Conservation (phyloP, 768 basidiomycete genomes). For the Tylopilus sp. region DNA sequence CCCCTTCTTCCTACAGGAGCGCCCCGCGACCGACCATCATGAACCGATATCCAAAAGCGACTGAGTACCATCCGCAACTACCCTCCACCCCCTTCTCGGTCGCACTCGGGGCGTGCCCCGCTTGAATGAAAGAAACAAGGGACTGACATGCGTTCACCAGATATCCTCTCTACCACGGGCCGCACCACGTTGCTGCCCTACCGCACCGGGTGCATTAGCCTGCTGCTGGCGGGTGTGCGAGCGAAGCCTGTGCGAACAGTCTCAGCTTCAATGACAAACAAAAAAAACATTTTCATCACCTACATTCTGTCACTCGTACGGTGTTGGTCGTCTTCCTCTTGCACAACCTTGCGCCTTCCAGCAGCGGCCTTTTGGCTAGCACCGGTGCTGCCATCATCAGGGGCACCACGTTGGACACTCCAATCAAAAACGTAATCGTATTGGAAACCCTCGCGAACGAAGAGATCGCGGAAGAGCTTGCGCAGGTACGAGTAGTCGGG, state of each 20-base stretch:
- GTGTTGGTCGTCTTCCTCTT: constrained; percentile 84
- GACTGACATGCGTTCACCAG: constrained; percentile 38
- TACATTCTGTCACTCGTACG: constrained; percentile 81
- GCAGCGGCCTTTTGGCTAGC: constrained; percentile 60
- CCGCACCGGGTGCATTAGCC: constrained; percentile 45
- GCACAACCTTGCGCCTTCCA: constrained; percentile 75
- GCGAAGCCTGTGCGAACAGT: constrained; percentile 56
- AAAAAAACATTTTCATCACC: constrained; percentile 33
- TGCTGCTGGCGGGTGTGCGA: constrained; percentile 84
- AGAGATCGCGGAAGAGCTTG: constrained; percentile 98
- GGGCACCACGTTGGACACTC: constrained; percentile 79
- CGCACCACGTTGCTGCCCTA: constrained; percentile 42
- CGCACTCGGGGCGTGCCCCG: constrained; percentile 42
- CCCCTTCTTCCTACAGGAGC: constrained; percentile 17
- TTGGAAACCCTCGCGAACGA: constrained; percentile 96
- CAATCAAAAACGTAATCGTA: constrained; percentile 99
- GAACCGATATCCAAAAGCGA: constrained; percentile 33
- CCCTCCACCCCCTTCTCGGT: constrained; percentile 42
- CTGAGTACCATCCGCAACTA: constrained; percentile 33
- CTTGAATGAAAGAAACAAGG: constrained; percentile 32
- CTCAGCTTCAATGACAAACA: constrained; percentile 15
- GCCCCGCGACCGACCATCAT: constrained; percentile 32
- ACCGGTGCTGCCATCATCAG: constrained; percentile 60
- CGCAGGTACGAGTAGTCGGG: constrained; percentile 99
- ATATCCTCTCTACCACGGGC: constrained; percentile 43